Evolutionary conservation across 306 rosid genomes (phyloP), one percentile per base, ranked within the genome.

Genomic region (Trifolium dubium): DNA sequence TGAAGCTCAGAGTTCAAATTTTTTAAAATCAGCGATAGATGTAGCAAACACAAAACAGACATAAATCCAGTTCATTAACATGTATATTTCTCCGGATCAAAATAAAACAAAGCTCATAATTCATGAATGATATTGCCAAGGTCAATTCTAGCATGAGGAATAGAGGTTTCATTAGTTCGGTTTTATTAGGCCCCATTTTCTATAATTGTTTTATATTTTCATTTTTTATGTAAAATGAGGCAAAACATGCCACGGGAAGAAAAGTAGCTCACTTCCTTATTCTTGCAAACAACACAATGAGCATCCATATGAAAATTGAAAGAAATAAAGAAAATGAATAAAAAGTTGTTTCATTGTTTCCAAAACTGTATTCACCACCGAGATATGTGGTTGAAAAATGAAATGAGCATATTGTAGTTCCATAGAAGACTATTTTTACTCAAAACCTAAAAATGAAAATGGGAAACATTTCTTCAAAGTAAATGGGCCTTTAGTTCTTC

Each of bases 91-190:
- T 47, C 32, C 56, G 4, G 28, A 55, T 8, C 8, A 12, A 70
- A 69, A 23, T 39, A 46, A 58, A 28, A 72, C 17, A 14, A 58
- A 58, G 76, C 64, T 32, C 63, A 30, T 8, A 41, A 67, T 18
- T 56, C 76, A 56, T 56, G 67, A 58, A 41, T 29, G 32, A 59
- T 72, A 72, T 28, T 15, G 50, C 29, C 62, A 61, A 47, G 62
- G 70, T 10, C 46, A 59, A 59, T 30, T 59, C 56, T n/a, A 54
- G 54, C 13, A 12, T 14, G 29, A 40, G 9, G 3, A 39, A 12
- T 8, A 8, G 17, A 5, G 59, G 32, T 31, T 41, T 59, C 44
- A 28, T 10, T 39, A 5, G 30, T 19, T 60, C 19, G 18, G 65
- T 60, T 59, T 61, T 1, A 32, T 55, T 47, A 47, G n/a, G 53